Evolutionary conservation across 352 stramenopile genomes (phyloP).

Genomic region (Blastocystis sp.): DNA sequence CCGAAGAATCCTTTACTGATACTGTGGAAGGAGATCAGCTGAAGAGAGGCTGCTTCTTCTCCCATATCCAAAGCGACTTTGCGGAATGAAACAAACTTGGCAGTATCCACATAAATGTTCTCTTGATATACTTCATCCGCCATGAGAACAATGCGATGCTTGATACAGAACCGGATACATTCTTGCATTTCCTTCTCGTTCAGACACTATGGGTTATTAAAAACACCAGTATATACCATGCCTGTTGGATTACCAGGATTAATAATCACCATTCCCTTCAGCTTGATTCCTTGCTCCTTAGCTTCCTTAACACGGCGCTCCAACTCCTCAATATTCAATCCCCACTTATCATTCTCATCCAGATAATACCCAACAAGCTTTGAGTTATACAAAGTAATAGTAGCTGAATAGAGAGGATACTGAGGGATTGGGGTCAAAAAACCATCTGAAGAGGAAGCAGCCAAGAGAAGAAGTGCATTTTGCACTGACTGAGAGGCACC

Average conservation of each 20-base stretch:
- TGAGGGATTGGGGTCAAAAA: constrained; percentile 96
- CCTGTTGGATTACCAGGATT: constrained; percentile 98
- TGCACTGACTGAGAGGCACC: constrained; percentile 90
- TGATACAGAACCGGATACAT: constrained; percentile 90
- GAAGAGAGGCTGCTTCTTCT: constrained; percentile 78
- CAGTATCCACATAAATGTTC: constrained; percentile 91
- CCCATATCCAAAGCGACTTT: constrained; percentile 87
- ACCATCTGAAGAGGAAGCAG: constrained; percentile 82
- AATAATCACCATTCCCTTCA: constrained; percentile 93
- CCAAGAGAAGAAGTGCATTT: constrained; percentile 85
- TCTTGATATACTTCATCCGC: constrained; percentile 98
- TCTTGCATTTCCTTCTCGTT: constrained; percentile 83
- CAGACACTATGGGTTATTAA: constrained; percentile 72
- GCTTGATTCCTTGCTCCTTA: constrained; percentile 81
- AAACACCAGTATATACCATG: constrained; percentile 76
- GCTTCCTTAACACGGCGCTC: constrained; percentile 80
- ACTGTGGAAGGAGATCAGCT: constrained; percentile 96
- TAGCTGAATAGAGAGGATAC: constrained; percentile 97
- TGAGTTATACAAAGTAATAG: constrained; percentile 89
- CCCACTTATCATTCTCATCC: constrained; percentile 90
- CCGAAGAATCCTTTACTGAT: constrained; percentile 97
- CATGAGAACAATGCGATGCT: constrained; percentile 88
- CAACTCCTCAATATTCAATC: constrained; percentile 82
- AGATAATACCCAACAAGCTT: constrained; percentile 93
- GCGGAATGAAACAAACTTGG: constrained; percentile 90